These are phyloP conservation scores for Graphilbum fragrans DNA, from an alignment of 2,329 filamentous ascomycete species.

Conservation along the genomic window DNA sequence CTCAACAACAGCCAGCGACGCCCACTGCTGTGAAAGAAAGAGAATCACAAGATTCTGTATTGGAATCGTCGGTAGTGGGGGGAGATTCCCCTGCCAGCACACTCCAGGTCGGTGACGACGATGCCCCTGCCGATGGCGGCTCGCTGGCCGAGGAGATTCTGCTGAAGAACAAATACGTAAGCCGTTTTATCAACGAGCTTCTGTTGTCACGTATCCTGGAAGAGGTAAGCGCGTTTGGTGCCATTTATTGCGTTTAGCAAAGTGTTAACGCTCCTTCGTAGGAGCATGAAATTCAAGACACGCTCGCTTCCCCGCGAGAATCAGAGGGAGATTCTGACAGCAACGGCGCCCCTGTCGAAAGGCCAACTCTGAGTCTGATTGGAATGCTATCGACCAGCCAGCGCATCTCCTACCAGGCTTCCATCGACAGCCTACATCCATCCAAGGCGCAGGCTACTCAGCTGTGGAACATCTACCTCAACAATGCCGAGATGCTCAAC, in stretches of 20 bases:
- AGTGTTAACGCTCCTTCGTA: background rate
- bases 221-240: constrained; percentile 6
- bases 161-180: constrained; percentile 8
- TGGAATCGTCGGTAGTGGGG: background rate
- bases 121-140: background rate
- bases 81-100: background rate
- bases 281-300: constrained; percentile 12
- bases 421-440: constrained; percentile 6
- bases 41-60: too few relatives aligned
- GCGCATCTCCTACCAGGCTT: background rate
- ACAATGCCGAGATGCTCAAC: constrained; percentile 11
- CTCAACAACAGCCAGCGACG: too few relatives aligned
- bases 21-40: background rate
- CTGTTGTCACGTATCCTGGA: constrained; percentile 12
- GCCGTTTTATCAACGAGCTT: constrained; percentile 14
- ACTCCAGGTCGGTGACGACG: background rate
- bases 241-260: background rate
- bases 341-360: background rate
- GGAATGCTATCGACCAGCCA: constrained; percentile 3
- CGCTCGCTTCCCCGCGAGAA: constrained; percentile 5
- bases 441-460: constrained; percentile 6
- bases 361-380: constrained; percentile 5
- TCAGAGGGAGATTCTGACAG: constrained; percentile 3
- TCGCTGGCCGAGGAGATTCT: constrained; percentile 7
- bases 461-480: constrained; percentile 11